These are phyloP conservation scores for Silene latifolia DNA, from an alignment of 148 eudicot species.

Conservation along the genomic window DNA sequence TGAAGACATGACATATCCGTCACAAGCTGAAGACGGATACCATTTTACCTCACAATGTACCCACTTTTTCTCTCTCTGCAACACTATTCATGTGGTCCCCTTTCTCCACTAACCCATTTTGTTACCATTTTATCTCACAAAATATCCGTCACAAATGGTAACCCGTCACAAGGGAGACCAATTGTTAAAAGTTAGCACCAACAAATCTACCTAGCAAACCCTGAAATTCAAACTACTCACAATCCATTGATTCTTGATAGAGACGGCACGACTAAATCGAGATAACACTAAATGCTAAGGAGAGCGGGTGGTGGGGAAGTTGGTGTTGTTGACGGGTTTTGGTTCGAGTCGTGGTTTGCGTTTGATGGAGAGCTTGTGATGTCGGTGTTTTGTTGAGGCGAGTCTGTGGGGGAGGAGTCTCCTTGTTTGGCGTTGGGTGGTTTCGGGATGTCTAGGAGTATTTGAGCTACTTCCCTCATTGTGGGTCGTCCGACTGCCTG, in stretches of 20 bases:
- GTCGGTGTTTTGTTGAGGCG: constrained; percentile 40
- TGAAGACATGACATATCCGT: too few relatives aligned
- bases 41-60: too few relatives aligned
- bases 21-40: too few relatives aligned
- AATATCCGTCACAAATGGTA: too few relatives aligned
- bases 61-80: too few relatives aligned
- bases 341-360: constrained; percentile 22
- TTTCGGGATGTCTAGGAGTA: constrained; percentile 72
- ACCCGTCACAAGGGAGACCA: too few relatives aligned
- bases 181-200: constrained; percentile 26
- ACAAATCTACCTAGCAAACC: constrained; percentile 22
- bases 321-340: constrained; percentile 29
- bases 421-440: constrained; percentile 50
- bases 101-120: too few relatives aligned
- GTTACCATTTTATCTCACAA: too few relatives aligned
- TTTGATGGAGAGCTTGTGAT: constrained; percentile 26
- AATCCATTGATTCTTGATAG: neutral
- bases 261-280: neutral
- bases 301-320: constrained; percentile 68
- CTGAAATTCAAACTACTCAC: constrained; percentile 23
- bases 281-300: constrained; percentile 52
- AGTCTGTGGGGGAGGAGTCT: constrained; percentile 34
- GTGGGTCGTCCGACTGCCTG: constrained; percentile 91
- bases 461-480: constrained; percentile 92
- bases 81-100: too few relatives aligned